A percentile compares a stretch with the other conserved stretches of the same genome.
phyloP scores from a whole-genome alignment of 1,284 basidiomycete genomes.

The Leccinum subrobustum region DNA sequence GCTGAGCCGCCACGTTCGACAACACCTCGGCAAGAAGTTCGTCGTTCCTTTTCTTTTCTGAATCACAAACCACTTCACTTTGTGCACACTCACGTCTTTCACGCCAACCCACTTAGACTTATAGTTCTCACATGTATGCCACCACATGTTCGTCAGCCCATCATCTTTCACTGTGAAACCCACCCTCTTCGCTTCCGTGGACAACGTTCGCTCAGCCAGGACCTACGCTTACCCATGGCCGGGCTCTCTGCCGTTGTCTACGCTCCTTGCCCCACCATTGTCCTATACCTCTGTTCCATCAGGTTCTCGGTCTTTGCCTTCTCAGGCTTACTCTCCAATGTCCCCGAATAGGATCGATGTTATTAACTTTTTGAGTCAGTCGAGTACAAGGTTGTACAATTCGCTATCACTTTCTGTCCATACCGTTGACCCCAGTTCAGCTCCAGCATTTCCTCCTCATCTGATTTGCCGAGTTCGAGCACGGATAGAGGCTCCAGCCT shows the following conservation, averaged over 20 bases:
- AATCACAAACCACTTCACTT: slow-evolving; percentile 14
- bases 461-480: not conserved
- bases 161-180: slow-evolving; percentile 20
- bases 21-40: slow-evolving; percentile 12
- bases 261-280: slow-evolving; percentile 5
- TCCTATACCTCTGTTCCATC: not conserved
- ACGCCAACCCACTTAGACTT: slow-evolving; percentile 15
- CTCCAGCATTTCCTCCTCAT: slow-evolving; percentile 4
- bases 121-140: slow-evolving; percentile 28
- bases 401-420: not conserved
- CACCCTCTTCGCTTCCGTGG: slow-evolving; percentile 11
- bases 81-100: slow-evolving; percentile 24
- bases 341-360: not conserved
- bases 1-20: not conserved
- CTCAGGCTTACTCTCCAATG: not conserved
- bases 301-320: slow-evolving; percentile 4
- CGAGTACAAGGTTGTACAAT: slow-evolving; percentile 13
- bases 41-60: slow-evolving; percentile 11
- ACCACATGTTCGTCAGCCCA: slow-evolving; percentile 29
- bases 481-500: slow-evolving; percentile 10
- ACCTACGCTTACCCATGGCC: slow-evolving; percentile 10
- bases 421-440: slow-evolving; percentile 8
- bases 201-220: slow-evolving; percentile 7
- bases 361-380: not conserved
- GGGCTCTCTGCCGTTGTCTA: slow-evolving; percentile 21